A percentile compares a stretch with the other conserved stretches of the same genome.
Conservation (phyloP, 768 basidiomycete species). For the Coprinellus aureogranulatus region DNA sequence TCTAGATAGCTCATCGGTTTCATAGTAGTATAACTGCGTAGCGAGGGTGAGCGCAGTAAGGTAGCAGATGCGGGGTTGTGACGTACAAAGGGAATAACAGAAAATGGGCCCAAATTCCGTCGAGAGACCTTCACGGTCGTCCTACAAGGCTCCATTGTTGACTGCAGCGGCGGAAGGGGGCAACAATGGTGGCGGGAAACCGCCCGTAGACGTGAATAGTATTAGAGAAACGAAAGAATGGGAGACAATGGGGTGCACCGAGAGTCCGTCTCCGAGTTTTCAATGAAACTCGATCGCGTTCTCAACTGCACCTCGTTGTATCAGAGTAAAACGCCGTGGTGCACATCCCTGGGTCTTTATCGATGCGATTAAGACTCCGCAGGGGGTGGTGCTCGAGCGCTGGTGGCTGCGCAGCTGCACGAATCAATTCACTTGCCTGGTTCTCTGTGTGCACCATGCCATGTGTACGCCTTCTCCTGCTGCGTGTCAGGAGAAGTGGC, state of each 20-base stretch:
- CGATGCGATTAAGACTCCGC: neutral
- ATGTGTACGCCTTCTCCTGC: conserved; percentile 2
- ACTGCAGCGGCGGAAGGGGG: neutral
- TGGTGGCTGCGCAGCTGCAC: too few relatives aligned
- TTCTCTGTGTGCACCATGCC: neutral
- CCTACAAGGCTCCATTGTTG: neutral
- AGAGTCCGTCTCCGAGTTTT: neutral
- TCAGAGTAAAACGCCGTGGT: neutral
- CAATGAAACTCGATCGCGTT: neutral
- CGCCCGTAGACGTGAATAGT: neutral
- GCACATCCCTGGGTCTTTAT: neutral
- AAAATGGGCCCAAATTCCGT: neutral
- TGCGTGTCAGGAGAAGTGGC: neutral
- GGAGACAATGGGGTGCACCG: neutral
- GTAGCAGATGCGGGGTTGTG: neutral
- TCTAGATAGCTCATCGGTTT: neutral
- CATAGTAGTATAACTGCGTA: neutral
- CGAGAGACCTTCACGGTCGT: neutral
- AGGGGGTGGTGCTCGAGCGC: neutral
- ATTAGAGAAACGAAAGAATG: neutral
- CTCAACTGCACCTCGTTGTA: neutral
- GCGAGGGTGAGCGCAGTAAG: neutral
- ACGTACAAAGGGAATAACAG: conserved; percentile 8
- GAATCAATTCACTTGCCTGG: neutral
- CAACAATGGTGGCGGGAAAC: neutral